A percentile compares a stretch with the other conserved stretches of the same genome.
Evolutionary conservation across 495 filamentous ascomycete genomes (phyloP).

Genomic region (Trichocladium antarcticum): DNA sequence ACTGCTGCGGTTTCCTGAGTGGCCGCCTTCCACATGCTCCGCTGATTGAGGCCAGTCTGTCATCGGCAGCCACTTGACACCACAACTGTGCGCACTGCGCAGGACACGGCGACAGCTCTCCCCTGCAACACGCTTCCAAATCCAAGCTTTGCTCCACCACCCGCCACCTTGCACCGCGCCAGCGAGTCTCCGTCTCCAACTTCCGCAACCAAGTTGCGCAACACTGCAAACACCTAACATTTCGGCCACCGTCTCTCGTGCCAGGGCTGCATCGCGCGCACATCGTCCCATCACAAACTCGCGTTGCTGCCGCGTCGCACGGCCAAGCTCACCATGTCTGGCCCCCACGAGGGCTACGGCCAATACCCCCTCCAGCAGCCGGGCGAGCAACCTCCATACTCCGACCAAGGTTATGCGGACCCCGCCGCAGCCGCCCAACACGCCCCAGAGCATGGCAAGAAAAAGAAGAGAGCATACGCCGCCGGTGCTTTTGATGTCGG

Average conservation of each 20-base stretch:
- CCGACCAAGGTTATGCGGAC: constrained; percentile 28
- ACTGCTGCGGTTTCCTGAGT: background rate
- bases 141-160: constrained; percentile 11
- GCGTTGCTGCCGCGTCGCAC: constrained; percentile 5
- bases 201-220: background rate
- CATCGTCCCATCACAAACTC: background rate
- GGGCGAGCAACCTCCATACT: constrained; percentile 31
- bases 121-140: constrained; percentile 7
- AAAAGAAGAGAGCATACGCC: constrained; percentile 89
- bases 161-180: constrained; percentile 6
- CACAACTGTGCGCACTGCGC: constrained; percentile 8
- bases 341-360: constrained; percentile 46
- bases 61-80: constrained; percentile 17
- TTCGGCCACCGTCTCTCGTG: background rate
- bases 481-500: constrained; percentile 91
- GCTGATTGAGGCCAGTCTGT: constrained; percentile 24
- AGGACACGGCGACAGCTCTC: constrained; percentile 11
- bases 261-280: constrained; percentile 8
- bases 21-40: background rate
- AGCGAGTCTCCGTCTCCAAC: constrained; percentile 1
- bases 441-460: constrained; percentile 43
- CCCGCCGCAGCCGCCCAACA: constrained; percentile 31
- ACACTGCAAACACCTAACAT: background rate
- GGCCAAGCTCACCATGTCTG: constrained; percentile 37
- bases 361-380: constrained; percentile 57